phyloP scores from a whole-genome alignment of 2,329 filamentous ascomycete genomes.

The Fusarium sp. region DNA sequence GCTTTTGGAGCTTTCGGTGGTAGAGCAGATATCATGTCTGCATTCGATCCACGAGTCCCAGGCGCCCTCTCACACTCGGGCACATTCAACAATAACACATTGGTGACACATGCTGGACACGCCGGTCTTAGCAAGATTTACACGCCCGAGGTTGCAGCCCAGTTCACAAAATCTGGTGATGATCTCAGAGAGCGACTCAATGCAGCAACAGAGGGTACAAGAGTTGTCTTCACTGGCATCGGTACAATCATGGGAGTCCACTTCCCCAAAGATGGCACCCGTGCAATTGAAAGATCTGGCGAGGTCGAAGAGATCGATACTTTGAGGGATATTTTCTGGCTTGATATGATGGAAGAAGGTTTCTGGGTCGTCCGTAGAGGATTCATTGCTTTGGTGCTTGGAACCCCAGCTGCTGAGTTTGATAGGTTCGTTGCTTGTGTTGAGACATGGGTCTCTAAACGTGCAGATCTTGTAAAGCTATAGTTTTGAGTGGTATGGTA shows the following conservation, averaged over 20 bases:
- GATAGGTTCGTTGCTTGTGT: slow-evolving; percentile 58
- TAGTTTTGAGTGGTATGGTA: not conserved
- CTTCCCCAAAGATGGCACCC: slow-evolving; percentile 51
- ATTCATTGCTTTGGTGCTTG: slow-evolving; percentile 57
- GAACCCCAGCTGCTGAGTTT: slow-evolving; percentile 56
- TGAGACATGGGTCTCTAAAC: slow-evolving; percentile 51
- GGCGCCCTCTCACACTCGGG: slow-evolving; percentile 67
- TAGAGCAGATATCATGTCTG: slow-evolving; percentile 67
- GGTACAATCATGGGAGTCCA: slow-evolving; percentile 56
- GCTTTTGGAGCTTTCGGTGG: slow-evolving; percentile 77
- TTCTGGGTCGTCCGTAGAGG: slow-evolving; percentile 60
- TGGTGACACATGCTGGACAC: slow-evolving; percentile 70
- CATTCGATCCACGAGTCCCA: slow-evolving; percentile 64
- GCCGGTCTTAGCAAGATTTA: slow-evolving; percentile 55
- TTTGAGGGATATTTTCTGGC: slow-evolving; percentile 60
- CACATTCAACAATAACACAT: slow-evolving; percentile 76
- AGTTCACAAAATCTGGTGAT: slow-evolving; percentile 52
- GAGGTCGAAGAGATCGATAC: slow-evolving; percentile 51
- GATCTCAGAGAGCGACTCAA: slow-evolving; percentile 50
- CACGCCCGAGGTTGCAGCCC: slow-evolving; percentile 50
- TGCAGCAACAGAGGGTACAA: slow-evolving; percentile 52
- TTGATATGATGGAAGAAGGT: slow-evolving; percentile 60
- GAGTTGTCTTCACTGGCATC: slow-evolving; percentile 55
- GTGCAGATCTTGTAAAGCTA: slow-evolving; percentile 37
- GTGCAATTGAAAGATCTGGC: slow-evolving; percentile 47